Base-by-base conservation (phyloP, 805 yeast species). In the Blastobotrys peoriensis region DNA sequence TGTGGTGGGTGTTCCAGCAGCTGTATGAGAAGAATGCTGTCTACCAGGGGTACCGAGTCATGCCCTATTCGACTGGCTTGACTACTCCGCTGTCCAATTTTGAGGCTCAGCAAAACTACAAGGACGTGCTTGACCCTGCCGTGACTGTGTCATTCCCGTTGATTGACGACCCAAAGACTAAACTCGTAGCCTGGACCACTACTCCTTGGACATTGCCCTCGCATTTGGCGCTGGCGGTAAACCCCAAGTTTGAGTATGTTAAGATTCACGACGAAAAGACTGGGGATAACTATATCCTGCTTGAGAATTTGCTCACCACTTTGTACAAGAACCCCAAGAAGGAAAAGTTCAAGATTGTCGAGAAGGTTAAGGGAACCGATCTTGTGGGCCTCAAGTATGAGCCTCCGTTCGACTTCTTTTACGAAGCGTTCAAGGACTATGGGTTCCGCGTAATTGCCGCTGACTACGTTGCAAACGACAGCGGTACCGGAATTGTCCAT, bases 191-290 rank as follows among this genome's bases (percentile, higher is more conserved):
- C 6, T 93, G 99, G 99, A 93, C 99, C 37, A 93, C 99, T 49
- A 93, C 99, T 20, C 99, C 99, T 43, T 93, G 99, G 99, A 94
- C 99, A 41, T 74, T 93, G 62, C 98, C 98, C 35, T 85, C 96
- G 22, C 91, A 93, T 66, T 69, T 93, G 63, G 91, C 89, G 10
- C 75, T 93, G 50, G 89, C 95, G 61, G 98, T 93, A 37, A 78
- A 93, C 70, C 94, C 96, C 43, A 77, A 79, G 8, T 80, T 87
- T 51, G 97, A 88, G 68, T 93, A 93, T 61, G 84, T 85, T 57
- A 94, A 93, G 73, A 86, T 93, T 52, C 81, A 71, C 57, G 97
- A 93, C 63, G 97, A 91, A 70, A 87, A 80, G 52, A 78, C 83
- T 55, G 85, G 84, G 57, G 77, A 78, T 60, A 70, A 86, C 68